phyloP scores from a whole-genome alignment of 768 basidiomycete genomes.

The Cyathus striatus region DNA sequence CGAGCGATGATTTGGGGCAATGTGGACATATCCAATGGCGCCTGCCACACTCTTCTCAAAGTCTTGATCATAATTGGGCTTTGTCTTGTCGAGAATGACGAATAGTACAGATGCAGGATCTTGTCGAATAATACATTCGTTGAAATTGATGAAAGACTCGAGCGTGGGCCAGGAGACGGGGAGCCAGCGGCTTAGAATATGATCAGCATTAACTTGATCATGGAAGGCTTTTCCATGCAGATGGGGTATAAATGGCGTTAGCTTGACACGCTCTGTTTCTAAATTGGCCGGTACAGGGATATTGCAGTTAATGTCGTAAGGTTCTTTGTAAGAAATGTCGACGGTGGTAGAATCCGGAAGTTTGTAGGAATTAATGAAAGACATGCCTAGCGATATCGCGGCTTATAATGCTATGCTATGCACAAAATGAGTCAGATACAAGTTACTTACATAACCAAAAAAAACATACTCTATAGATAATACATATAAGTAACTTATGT shows the following conservation, averaged over 20 bases:
- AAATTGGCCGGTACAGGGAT: constrained; percentile 31
- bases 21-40: constrained; percentile 38
- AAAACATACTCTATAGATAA: too few species aligned
- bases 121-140: constrained; percentile 18
- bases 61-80: constrained; percentile 23
- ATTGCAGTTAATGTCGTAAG: constrained; percentile 34
- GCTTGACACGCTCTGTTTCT: constrained; percentile 33
- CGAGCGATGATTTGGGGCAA: constrained; percentile 20
- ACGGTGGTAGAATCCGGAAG: constrained; percentile 1
- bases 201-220: constrained; percentile 14
- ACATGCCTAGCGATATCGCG: too few species aligned
- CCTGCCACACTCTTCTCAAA: constrained; percentile 35
- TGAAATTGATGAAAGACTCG: constrained; percentile 19
- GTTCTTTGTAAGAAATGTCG: constrained; percentile 7
- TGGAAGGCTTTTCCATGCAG: constrained; percentile 23
- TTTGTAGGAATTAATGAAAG: constrained; percentile 6
- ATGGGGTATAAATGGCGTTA: constrained; percentile 37
- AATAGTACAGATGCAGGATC: constrained; percentile 27
- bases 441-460: too few species aligned
- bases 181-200: constrained; percentile 31
- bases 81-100: constrained; percentile 44
- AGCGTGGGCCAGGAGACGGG: constrained; percentile 27
- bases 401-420: too few species aligned
- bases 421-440: too few species aligned
- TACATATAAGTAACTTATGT: too few species aligned